Evolutionary conservation across 1,139 yeast genomes (phyloP).

Genomic region (Debaryomyces nepalensis): DNA sequence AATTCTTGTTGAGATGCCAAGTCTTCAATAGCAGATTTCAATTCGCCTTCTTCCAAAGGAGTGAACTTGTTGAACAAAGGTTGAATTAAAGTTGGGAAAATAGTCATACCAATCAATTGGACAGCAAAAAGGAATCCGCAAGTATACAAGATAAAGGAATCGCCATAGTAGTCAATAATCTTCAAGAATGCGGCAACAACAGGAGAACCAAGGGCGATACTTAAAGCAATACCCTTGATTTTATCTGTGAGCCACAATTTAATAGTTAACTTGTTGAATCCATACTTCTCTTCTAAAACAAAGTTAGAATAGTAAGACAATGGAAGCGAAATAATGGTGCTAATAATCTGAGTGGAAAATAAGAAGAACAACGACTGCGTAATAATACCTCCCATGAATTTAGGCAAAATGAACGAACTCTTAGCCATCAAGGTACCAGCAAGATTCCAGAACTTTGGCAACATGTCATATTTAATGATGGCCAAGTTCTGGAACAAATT

Average conservation of each 20-base stretch:
- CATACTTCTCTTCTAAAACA: constrained; percentile 88
- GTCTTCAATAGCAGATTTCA: constrained; percentile 78
- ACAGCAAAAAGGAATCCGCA: constrained; percentile 72
- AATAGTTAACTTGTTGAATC: constrained; percentile 85
- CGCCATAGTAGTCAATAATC: constrained; percentile 80
- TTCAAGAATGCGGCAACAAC: constrained; percentile 74
- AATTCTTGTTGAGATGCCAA: constrained; percentile 76
- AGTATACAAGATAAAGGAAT: constrained; percentile 76
- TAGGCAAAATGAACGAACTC: constrained; percentile 42
- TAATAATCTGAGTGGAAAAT: constrained; percentile 44
- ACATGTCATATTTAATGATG: constrained; percentile 60
- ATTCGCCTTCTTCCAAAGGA: constrained; percentile 88
- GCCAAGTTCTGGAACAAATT: constrained; percentile 60
- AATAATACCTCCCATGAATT: constrained; percentile 56
- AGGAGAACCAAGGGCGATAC: constrained; percentile 70
- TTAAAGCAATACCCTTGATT: constrained; percentile 61
- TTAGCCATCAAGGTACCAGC: constrained; percentile 48
- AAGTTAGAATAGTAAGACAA: constrained; percentile 75
- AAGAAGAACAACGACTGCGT: constrained; percentile 73
- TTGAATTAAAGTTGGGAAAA: constrained; percentile 81
- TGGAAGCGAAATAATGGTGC: constrained; percentile 66
- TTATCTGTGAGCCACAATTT: constrained; percentile 73
- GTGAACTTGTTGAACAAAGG: constrained; percentile 91
- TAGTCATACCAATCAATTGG: constrained; percentile 73
- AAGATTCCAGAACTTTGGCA: constrained; percentile 71